Base-by-base conservation (phyloP, 192 early-diverging fungal genomes). In the Coemansia sp. region DNA sequence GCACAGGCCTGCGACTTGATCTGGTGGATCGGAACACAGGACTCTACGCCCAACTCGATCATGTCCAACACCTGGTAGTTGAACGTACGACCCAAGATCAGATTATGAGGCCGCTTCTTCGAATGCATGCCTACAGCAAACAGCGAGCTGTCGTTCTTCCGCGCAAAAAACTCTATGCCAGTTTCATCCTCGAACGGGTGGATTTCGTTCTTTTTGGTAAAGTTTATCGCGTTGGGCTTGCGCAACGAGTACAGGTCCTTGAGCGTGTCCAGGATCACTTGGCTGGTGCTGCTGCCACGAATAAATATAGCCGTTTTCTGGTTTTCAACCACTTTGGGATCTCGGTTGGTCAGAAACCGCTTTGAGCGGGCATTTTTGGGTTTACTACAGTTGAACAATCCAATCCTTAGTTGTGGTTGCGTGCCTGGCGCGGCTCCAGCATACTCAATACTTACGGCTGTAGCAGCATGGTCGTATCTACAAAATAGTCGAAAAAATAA, bases 91-190 rank as follows among this genome's bases (percentile, higher is more conserved):
- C 87, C 86, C 54, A 99, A 85, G 2, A 87, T 83, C 55, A 99
- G 74, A 70, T 94, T 96, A 66, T 97, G 86, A 16, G 97, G 95
- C 52, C 95, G 81, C 75, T 99, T 99, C 76, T 99, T 99, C 54
- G 86, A 88, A 73, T 97, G 94, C 36, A 83, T 87, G 44, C 90
- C 95, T 18, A 97, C 72, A 37, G 93, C 86, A 57, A 97, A 88
- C 17, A 97, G 80, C 2, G 93, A 88, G 51, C 89, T 81, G 79
- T 99, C 94, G 71, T 97, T 97, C 79, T 97, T 99, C 65, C 85
- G 83, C n/a, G 89, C 85, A 55, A 97, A 91, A 53, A 97, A 96
- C 76, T 99, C 90, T 21, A 96, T 76, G 36, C 85, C 84, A 20
- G 88, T 86, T 11, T 92, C 86, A 56, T 97, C 90, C 58, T 99